Evolutionary conservation across 257 asterid species (phyloP).

Genomic region (Fraxinus pennsylvanica): DNA sequence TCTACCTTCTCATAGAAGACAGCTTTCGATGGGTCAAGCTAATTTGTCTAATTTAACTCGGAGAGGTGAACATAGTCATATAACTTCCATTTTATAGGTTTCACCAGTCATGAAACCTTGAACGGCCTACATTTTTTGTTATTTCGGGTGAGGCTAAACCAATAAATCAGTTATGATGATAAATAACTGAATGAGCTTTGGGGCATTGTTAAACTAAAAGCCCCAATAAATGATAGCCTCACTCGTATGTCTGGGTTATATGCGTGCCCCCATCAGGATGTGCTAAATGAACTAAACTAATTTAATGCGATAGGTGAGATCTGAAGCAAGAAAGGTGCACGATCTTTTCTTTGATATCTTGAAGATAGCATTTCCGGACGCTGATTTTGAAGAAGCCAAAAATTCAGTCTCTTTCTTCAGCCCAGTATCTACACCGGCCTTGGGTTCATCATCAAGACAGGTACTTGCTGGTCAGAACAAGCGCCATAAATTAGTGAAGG

Average conservation of each 20-base stretch:
- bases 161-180: not conserved
- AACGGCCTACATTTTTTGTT: not conserved
- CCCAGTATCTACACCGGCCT: constrained; percentile 37
- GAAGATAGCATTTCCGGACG: constrained; percentile 75
- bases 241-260: not conserved
- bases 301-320: constrained; percentile 66
- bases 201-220: not conserved
- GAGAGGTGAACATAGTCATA: not conserved
- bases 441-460: constrained; percentile 70
- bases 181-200: not conserved
- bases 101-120: not conserved
- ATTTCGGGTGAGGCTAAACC: not conserved
- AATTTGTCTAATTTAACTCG: too few species aligned
- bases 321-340: constrained; percentile 89
- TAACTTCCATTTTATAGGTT: too few species aligned
- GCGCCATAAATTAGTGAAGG: constrained; percentile 55
- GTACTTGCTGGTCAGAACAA: constrained; percentile 47
- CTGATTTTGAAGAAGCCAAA: constrained; percentile 80
- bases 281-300: constrained; percentile 18
- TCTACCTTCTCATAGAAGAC: not conserved
- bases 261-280: not conserved
- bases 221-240: not conserved
- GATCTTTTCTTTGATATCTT: constrained; percentile 92
- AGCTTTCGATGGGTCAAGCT: not conserved
- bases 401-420: constrained; percentile 63